Evolutionary conservation across 169 alveolate species (phyloP), one percentile per base, ranked within the genome.

Genomic region (Perkinsus chesapeaki): DNA sequence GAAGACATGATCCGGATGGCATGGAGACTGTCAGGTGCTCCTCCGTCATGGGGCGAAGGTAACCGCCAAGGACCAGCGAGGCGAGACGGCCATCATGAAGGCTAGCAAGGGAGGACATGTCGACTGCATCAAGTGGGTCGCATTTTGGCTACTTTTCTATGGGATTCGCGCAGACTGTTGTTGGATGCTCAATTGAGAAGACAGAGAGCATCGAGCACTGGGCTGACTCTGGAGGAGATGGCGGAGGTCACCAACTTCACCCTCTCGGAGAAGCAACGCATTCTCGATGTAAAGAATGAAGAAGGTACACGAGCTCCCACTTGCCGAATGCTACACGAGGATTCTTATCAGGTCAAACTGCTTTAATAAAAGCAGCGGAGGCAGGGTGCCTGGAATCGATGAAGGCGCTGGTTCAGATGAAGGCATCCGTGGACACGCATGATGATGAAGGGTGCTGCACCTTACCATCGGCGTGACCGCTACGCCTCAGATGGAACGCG

Each of bases 51-150:
- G 92, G 20, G 92, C 92, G n/a, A 38, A 39, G 48, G 23, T 91
- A n/a, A 91, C 39, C 38, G 92, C 92, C 16, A 91, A 91, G 72
- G 92, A 91, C n/a, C 73, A 91, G 10, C 39, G 7, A 91, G 92
- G 92, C 12, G 92, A 91, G 72, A 91, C 92, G 3, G 73, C 92
- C 5, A 39, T 91, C 72, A 91, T 91, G 92, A 91, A 91, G 48
- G 92, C 92, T 16, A 39, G 92, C 72, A 16, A 38, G 34, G 92
- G 48, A 38, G 92, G 92, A 38, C 92, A 91, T 38, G 92, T 60
- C 23, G 82, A 60, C 7, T 60, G 82, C 82, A 60, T 60, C 12
- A 60, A 34, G 82, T 60, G 31, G 27, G 23, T 1, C 27, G 82
- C 82, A 5, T 27, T 7, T 23, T 5, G 3, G 27, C 23, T 1